Base-by-base conservation (phyloP, 305 asterid genomes). In the Fraxinus xanthoxyloides region DNA sequence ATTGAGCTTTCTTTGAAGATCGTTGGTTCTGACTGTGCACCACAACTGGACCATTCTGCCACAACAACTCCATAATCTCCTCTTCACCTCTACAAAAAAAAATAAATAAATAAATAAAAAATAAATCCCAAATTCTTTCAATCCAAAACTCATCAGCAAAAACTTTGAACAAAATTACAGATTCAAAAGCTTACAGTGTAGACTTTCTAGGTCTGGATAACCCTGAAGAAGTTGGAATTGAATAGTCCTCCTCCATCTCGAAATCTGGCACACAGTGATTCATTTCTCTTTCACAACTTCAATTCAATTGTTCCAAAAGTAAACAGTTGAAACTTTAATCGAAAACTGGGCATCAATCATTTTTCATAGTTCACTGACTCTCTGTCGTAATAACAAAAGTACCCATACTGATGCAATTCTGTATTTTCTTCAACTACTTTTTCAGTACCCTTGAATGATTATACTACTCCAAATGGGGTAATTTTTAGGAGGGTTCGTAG, bases 31-130 rank as follows among this genome's bases (percentile, higher is more conserved):
- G 93, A 80, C 85, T 87, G 78, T 89, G 90, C 79, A 82, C 76
- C 77, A 89, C 89, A 4, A 90, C 88, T 40, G 54, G 89, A 8
- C 93, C 95, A 87, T 91, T 87, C 56, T 89, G 88, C 97, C 93
- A 91, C 78, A 89, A 84, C 77, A 91, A 59, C 81, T 92, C 97
- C 90, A 88, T 83, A 63, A 90, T 78, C 23, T 87, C 90, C 83
- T 91, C 93, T 51, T 90, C 92, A 23, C 85, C 91, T 38, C 95
- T 92, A 63, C 80, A 78, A 81, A 72, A 46, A 10, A 23, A 61
- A 9, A 76, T n/a, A n/a, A n/a, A n/a, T n/a, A n/a, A n/a, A n/a
- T n/a, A n/a, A n/a, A n/a, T n/a, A 7, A 10, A 23, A 59, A 17
- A 76, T 5, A 81, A 59, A 48, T 48, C 7, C 59, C 21, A 48